Conservation (phyloP, 441 rosid genomes). For the Omphalea diandra region DNA sequence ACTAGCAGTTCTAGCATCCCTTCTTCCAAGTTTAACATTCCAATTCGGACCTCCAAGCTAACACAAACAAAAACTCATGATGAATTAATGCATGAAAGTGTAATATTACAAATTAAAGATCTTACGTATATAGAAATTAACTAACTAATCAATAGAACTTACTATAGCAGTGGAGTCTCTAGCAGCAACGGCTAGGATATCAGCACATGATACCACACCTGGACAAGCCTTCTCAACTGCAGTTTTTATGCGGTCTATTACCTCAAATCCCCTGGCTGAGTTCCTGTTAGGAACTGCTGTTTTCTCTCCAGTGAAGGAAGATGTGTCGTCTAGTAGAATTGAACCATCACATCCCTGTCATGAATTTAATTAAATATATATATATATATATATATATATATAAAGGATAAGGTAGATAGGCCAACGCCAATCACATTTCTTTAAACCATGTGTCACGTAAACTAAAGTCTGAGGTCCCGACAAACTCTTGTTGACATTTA, state of each 20-base stretch:
- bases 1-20: slow-evolving; percentile 78
- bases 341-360: slow-evolving; percentile 93
- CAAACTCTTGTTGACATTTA: too few relatives aligned
- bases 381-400: too few relatives aligned
- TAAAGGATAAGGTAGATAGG: too few relatives aligned
- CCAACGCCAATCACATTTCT: too few relatives aligned
- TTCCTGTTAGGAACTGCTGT: slow-evolving; percentile 66
- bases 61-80: not conserved
- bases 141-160: slow-evolving; percentile 21
- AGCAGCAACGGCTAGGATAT: slow-evolving; percentile 76
- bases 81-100: not conserved
- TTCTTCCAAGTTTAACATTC: slow-evolving; percentile 81
- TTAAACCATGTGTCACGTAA: too few relatives aligned
- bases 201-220: slow-evolving; percentile 90
- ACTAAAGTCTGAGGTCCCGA: too few relatives aligned
- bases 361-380: not conserved
- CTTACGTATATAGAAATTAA: too few relatives aligned
- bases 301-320: slow-evolving; percentile 85
- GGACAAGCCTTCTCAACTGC: slow-evolving; percentile 84
- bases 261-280: slow-evolving; percentile 74
- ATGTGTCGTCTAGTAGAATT: slow-evolving; percentile 76
- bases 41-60: slow-evolving; percentile 82
- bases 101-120: too few relatives aligned
- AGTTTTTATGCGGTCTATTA: slow-evolving; percentile 69
- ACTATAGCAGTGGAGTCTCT: slow-evolving; percentile 68